Evolutionary conservation across 305 asterid species (phyloP), one percentile per base, ranked within the genome.

Genomic region (Fraxinus nigra): DNA sequence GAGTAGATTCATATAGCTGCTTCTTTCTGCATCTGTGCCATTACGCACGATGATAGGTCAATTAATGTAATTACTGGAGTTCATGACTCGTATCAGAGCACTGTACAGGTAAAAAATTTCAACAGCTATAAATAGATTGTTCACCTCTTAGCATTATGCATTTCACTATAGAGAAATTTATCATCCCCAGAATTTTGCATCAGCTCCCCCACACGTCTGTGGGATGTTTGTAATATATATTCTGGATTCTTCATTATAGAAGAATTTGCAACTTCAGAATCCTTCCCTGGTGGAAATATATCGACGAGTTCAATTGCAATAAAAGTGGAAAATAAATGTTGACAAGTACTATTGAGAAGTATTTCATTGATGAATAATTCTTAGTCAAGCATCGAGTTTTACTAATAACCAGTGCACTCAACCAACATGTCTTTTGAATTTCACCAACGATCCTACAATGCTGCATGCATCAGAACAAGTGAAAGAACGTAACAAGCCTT

Each of bases 21-120:
- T 76, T 87, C 79, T 75, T 84, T 28, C 85, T 43, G 83, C 76
- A 83, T 86, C 92, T 90, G 70, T 69, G 84, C 80, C 85, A 78
- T 67, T 77, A 67, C 54, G 67, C 81, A 83, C 54, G 43, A 61
- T 81, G 34, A 81, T 78, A 85, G 82, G 86, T 84, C 81, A 81
- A 33, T 48, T 65, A 26, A 79, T 48, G 81, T 30, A 76, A 78
- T 79, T 56, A 32, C 80, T 80, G 78, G 72, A 65, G 22, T 32
- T 76, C 79, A 54, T 56, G 77, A 63, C 9, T 78, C 79, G 78
- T 26, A 81, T 59, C 56, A 70, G 75, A 30, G 82, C 81, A 80
- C 40, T 11, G 81, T 79, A 32, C 51, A 81, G 75, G 70, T 14
- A 83, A 80, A 74, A 35, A n/a, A 80, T 32, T 56, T 80, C 63